Evolutionary conservation across 2,329 filamentous ascomycete species (phyloP), one percentile per base, ranked within the genome.

Genomic region (Lojkania enalia): DNA sequence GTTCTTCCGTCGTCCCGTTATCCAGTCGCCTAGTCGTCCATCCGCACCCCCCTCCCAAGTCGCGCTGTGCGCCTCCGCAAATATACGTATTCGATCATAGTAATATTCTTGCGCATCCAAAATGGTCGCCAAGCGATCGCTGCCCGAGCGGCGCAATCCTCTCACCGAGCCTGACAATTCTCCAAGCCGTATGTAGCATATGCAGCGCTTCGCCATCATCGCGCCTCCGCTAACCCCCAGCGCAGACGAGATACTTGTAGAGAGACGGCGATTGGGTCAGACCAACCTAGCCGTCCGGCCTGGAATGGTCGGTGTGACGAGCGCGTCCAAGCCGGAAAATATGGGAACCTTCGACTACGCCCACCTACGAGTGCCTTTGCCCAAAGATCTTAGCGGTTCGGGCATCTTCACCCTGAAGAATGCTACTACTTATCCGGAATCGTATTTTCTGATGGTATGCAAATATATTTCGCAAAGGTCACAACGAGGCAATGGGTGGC

Each of bases 321-420:
- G 84, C 69, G 85, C 89, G 52, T 82, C 84, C 44, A 88, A 89
- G 67, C 77, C 83, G 35, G 79, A 86, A 55, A 84, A 86, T 57
- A 77, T 94, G 49, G 90, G 89, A 39, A 83, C 86, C 35, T 96
- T 99, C 68, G 94, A 97, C 72, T 99, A 99, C 71, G 92, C 91
- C 54, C 94, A 99, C 69, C 79, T 99, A 38, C 87, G 92, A 64
- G 92, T 91, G 49, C 92, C 94, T 12, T 76, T 99, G 35, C 94
- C 94, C 38, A 94, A 91, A 71, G 90, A 94, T 54, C 85, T 97
- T 57, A 83, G 85, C 49, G 80, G 80, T 20, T 96, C 91, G 4
- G 94, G 94, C 64, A 95, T 99, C 62, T 97, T 97, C 77, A 86
- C 88, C 63, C 86, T 64, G 35, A 62, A 85, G 48, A 85, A 85